phyloP scores from a whole-genome alignment of 2,329 filamentous ascomycete species.

The Trichoderma aggressivum region DNA sequence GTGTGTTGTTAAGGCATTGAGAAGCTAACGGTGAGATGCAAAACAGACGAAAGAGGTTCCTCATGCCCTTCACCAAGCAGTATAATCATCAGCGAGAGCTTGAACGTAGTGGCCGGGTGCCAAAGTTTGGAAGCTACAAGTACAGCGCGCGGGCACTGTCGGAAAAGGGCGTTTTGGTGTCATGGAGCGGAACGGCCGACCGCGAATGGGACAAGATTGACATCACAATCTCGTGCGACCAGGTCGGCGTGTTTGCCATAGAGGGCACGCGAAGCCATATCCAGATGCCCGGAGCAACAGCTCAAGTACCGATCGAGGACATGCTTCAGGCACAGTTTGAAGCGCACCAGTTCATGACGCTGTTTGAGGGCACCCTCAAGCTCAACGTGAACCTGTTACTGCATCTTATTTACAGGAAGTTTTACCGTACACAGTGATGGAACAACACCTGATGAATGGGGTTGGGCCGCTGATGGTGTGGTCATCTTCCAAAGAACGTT shows the following conservation, averaged over 20 bases:
- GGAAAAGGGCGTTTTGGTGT: conserved; percentile 90
- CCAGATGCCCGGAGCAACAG: conserved; percentile 91
- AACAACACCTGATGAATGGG: neutral
- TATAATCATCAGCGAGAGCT: conserved; percentile 98
- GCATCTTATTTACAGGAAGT: conserved; percentile 98
- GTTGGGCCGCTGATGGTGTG: neutral
- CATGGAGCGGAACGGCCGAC: conserved; percentile 82
- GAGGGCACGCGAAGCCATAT: conserved; percentile 90
- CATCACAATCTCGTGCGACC: conserved; percentile 88
- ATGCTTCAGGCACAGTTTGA: conserved; percentile 96
- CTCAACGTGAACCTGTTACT: conserved; percentile 96
- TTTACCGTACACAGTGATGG: conserved; percentile 69
- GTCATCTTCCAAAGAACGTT: neutral
- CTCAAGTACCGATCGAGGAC: conserved; percentile 85
- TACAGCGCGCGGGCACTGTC: conserved; percentile 86
- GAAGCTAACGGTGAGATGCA: conserved; percentile 20
- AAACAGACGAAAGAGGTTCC: conserved; percentile 77
- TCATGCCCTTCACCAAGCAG: conserved; percentile 95
- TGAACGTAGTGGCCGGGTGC: conserved; percentile 84
- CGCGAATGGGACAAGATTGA: conserved; percentile 88
- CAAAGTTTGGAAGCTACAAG: conserved; percentile 97
- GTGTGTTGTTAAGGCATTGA: neutral
- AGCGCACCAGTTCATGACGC: conserved; percentile 90
- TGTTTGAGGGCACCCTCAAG: conserved; percentile 81
- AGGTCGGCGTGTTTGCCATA: conserved; percentile 89